These are phyloP conservation scores for Penstemon newberryi DNA, from an alignment of 257 asterid species.

Conservation along the genomic window DNA sequence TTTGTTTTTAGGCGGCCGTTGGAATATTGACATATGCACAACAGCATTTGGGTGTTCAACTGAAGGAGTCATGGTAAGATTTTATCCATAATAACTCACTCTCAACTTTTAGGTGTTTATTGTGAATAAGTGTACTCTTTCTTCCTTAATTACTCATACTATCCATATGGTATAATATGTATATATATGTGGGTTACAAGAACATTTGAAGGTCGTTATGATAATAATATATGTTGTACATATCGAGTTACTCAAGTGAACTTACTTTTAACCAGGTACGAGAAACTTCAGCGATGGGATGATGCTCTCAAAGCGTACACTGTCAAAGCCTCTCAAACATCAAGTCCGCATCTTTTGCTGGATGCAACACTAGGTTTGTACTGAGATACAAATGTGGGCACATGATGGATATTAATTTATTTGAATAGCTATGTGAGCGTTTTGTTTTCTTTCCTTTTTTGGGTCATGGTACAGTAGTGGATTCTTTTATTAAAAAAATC, in stretches of 20 bases:
- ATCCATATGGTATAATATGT: conserved; percentile 10
- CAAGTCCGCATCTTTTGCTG: conserved; percentile 69
- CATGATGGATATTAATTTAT: conserved; percentile 16
- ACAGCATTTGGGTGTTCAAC: conserved; percentile 83
- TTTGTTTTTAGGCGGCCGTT: conserved; percentile 81
- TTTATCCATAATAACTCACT: conserved; percentile 22
- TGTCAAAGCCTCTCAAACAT: conserved; percentile 80
- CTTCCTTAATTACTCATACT: not conserved
- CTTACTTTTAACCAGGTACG: conserved; percentile 66
- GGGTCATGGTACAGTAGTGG: not conserved
- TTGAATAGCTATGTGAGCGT: conserved; percentile 11
- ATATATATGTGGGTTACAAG: not conserved
- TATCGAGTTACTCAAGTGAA: conserved; percentile 22
- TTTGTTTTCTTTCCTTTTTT: not conserved
- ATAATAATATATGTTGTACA: conserved; percentile 6
- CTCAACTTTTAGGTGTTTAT: conserved; percentile 13
- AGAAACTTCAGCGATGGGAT: conserved; percentile 97
- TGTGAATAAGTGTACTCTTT: conserved; percentile 17
- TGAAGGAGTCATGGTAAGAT: conserved; percentile 94
- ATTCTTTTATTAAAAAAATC: too few species aligned
- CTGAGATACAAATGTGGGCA: conserved; percentile 26
- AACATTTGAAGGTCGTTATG: conserved; percentile 9
- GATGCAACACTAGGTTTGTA: conserved; percentile 95
- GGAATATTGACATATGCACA: conserved; percentile 97
- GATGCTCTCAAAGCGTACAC: conserved; percentile 99